phyloP scores from a whole-genome alignment of 805 yeast genomes.

The Groenewaldozyma salmanticensis region DNA sequence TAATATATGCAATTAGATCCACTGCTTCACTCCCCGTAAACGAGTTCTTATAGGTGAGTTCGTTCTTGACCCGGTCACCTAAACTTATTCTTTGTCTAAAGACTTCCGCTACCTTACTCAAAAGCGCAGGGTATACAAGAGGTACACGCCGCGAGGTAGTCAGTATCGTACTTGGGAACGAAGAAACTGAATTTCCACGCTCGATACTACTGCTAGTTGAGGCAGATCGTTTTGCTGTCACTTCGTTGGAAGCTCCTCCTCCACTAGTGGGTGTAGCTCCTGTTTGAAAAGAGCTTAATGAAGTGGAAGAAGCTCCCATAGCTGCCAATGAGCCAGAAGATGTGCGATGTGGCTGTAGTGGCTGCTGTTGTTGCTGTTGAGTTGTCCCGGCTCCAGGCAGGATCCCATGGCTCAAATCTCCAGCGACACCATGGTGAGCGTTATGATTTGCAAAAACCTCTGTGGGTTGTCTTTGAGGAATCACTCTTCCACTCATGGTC shows the following conservation, averaged over 20 bases:
- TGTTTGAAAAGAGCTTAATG: constrained; percentile 9
- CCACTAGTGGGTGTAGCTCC: too few relatives aligned
- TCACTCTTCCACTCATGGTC: constrained; percentile 20
- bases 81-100: constrained; percentile 61
- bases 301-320: background rate
- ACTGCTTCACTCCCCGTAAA: constrained; percentile 94
- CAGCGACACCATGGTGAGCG: too few relatives aligned
- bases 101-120: constrained; percentile 73
- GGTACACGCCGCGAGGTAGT: constrained; percentile 48
- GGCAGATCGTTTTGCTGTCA: constrained; percentile 3
- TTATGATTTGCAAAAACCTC: too few relatives aligned
- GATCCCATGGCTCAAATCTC: too few relatives aligned
- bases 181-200: background rate
- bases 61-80: constrained; percentile 80
- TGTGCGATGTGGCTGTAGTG: too few relatives aligned
- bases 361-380: background rate
- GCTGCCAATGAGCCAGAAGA: too few relatives aligned
- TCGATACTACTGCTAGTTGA: constrained; percentile 13
- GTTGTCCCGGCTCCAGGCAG: too few relatives aligned
- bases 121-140: constrained; percentile 77
- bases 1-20: constrained; percentile 74
- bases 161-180: constrained; percentile 31
- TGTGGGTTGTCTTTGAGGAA: constrained; percentile 17
- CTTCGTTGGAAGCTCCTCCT: constrained; percentile 1
- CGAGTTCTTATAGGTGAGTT: constrained; percentile 82